Evolutionary conservation across 768 basidiomycete species (phyloP), one percentile per base, ranked within the genome.

Genomic region (Obba rivulosa): DNA sequence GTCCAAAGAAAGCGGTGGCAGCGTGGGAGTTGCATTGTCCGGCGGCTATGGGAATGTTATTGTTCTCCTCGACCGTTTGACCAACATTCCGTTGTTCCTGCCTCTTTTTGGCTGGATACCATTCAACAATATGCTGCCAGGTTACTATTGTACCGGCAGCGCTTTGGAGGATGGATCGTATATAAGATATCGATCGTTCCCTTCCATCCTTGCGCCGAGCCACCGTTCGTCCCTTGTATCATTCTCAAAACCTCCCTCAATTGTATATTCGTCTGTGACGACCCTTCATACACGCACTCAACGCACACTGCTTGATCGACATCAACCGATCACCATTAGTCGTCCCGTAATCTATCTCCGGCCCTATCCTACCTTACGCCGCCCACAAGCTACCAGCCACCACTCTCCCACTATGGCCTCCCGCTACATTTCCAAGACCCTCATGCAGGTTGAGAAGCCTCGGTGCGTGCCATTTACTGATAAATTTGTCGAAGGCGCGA

Each of bases 371-470:
- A 13, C 4, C 45, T 17, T 22, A 38, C 16, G 7, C 3, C 24
- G n/a, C n/a, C 24, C 9, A 24, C 22, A 46, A 45, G n/a, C 24
- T 20, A 41, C n/a, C 17, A 39, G 5, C 22, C 34, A 48, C 46
- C 37, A 40, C 41, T n/a, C n/a, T n/a, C n/a, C n/a, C n/a, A 34
- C 37, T 13, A 57, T 57, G 56, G 53, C 56, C 41, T 41, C 56
- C 28, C 56, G 53, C 28, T 52, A 45, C 43, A 24, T 45, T 23
- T 38, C 49, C 41, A 28, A 16, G 16, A 17, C 39, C 31, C 50
- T 55, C 45, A 47, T 41, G 8, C 52, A 55, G 34, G 47, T 40
- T 11, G 56, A 60, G 42, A 55, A 52, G 38, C 45, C 56, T 51
- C 56, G 54, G 59, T 60, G 45, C 31, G 59, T 48, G 31, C 23